Evolutionary conservation across 2,329 filamentous ascomycete species (phyloP).

Genomic region (Allantophomopsis cytisporea): DNA sequence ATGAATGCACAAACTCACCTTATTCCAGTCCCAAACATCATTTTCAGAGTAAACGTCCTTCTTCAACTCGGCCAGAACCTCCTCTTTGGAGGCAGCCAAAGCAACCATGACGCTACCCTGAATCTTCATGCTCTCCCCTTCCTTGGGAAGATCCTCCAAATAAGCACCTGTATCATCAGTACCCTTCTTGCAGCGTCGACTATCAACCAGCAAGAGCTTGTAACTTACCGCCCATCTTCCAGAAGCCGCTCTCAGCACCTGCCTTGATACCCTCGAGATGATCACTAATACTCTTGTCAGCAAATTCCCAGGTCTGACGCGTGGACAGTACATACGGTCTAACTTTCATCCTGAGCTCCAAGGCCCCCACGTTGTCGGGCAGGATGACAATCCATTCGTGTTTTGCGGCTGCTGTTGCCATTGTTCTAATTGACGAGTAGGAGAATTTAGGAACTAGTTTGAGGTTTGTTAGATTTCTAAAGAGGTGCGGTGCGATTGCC

Average conservation of each 20-base stretch:
- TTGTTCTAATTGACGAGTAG: neutral
- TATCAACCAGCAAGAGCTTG: neutral
- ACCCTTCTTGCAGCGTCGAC: neutral
- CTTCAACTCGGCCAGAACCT: slow-evolving; percentile 51
- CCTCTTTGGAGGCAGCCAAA: slow-evolving; percentile 52
- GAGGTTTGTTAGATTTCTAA: too few species aligned
- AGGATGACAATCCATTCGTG: slow-evolving; percentile 57
- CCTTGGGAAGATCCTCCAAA: slow-evolving; percentile 50
- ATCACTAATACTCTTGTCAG: slow-evolving; percentile 5
- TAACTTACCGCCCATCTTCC: slow-evolving; percentile 50
- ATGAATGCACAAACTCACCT: slow-evolving; percentile 24
- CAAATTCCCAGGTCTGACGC: neutral
- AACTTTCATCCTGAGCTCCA: slow-evolving; percentile 47
- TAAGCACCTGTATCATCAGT: slow-evolving; percentile 39
- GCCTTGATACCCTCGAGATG: slow-evolving; percentile 31
- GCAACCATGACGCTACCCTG: slow-evolving; percentile 60
- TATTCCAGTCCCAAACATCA: slow-evolving; percentile 72
- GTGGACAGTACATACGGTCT: slow-evolving; percentile 30
- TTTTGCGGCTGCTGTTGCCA: slow-evolving; percentile 17
- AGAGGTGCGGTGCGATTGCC: neutral
- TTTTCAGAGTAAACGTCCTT: slow-evolving; percentile 58
- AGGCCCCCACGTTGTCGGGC: slow-evolving; percentile 47
- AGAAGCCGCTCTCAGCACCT: slow-evolving; percentile 35
- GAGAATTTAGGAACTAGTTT: too few species aligned
- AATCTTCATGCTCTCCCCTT: slow-evolving; percentile 48